Base-by-base conservation (phyloP, 2,329 filamentous ascomycete genomes). In the Fusarium verrucosum region DNA sequence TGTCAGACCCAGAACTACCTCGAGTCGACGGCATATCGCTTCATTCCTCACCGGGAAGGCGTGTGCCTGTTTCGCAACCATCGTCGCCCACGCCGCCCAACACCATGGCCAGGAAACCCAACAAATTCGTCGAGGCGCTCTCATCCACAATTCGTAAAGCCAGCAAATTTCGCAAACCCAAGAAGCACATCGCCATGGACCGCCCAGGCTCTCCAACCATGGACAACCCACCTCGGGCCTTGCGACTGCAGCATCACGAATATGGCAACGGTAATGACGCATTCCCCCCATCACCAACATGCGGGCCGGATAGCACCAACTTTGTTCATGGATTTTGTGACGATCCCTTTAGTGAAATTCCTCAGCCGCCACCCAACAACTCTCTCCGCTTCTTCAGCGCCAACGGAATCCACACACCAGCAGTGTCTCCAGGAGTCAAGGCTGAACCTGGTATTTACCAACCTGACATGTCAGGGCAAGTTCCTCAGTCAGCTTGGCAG, bases 1-100 rank as follows among this genome's bases (percentile, higher is more conserved):
- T 83, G 72, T 82, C 81, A 5, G 80, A 83, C 60, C 79, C 79
- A 33, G 81, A 82, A 65, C 73, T 83, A n/a, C 75, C 81, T 10
- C 74, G 77, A 26, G 74, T 83, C 4, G 80, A 82, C 63, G 78
- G 78, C n/a, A 82, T 83, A 62, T 80, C 79, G n/a, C 66, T 82
- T 23, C 76, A 77, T 23, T 43, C 49, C 54, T 78, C 76, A 10
- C 76, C 77, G 20, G 70, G 57, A 13, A 73, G 75, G 52, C 71
- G 71, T 36, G 62, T 62, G 45, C 68, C 72, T 42, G 62, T 66
- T 56, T 76, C 73, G 23, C 69, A 75, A 38, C 75, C 73, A 20
- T 66, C 73, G 10, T 75, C 74, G 41, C 75, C 75, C 25, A 73
- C 73, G 22, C 75, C 74, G n/a, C 72, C 73, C 11, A 75, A 58